A percentile compares a stretch with the other conserved stretches of the same genome.
Evolutionary conservation across 2,329 filamentous ascomycete species (phyloP).

Genomic region (Fusarium piperis): DNA sequence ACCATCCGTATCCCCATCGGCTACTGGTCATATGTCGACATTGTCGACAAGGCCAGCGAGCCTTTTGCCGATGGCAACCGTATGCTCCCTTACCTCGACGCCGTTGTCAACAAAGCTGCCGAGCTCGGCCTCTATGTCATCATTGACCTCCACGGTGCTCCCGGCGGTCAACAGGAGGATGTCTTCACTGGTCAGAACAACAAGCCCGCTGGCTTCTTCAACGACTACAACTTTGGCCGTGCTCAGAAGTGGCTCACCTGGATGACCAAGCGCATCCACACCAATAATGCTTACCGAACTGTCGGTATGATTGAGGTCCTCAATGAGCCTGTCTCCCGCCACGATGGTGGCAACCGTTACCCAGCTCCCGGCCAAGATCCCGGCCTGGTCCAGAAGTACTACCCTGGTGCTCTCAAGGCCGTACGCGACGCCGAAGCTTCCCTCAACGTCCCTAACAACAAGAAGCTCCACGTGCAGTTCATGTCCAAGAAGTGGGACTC

Average conservation of each 20-base stretch:
- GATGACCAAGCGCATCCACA: conserved; percentile 33
- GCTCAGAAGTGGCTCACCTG: conserved; percentile 29
- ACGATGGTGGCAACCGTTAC: conserved; percentile 18
- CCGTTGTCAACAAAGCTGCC: conserved; percentile 21
- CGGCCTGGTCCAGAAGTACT: conserved; percentile 25
- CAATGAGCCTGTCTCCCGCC: conserved; percentile 25
- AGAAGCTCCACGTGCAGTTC: conserved; percentile 33
- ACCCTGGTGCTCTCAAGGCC: conserved; percentile 18
- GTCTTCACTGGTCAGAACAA: conserved; percentile 29
- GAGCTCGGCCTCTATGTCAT: conserved; percentile 29
- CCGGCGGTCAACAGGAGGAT: conserved; percentile 30
- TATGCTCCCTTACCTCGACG: conserved; percentile 30
- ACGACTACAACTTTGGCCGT: conserved; percentile 29
- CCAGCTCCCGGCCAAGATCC: conserved; percentile 25
- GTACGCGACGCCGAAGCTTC: conserved; percentile 10
- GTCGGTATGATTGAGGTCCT: conserved; percentile 28
- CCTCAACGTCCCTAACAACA: background rate
- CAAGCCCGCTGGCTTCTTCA: conserved; percentile 27
- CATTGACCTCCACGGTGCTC: conserved; percentile 31
- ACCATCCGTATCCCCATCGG: conserved; percentile 32
- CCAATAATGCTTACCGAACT: conserved; percentile 1
- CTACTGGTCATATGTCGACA: conserved; percentile 30
- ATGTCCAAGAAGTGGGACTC: conserved; percentile 36
- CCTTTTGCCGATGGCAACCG: conserved; percentile 25
- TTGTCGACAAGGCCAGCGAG: conserved; percentile 27